Evolutionary conservation across 495 filamentous ascomycete species (phyloP), one percentile per base, ranked within the genome.

Genomic region (Podospora comata): DNA sequence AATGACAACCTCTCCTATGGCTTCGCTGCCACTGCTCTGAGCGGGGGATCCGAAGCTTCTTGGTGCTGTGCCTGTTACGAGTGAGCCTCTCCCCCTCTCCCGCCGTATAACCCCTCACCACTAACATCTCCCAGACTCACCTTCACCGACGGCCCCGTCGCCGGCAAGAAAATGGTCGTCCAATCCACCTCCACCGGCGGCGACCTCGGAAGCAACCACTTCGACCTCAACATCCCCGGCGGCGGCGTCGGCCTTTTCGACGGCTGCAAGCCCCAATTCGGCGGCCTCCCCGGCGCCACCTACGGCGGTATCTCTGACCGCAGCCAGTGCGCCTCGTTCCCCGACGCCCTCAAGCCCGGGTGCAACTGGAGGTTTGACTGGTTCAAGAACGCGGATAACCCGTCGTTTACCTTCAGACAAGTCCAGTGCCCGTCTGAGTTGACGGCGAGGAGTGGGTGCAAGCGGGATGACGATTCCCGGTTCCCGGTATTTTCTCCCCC

Each of bases 121-220:
- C 4, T 58, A 44, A 34, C n/a, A n/a, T 6, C 15, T 26, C 18
- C 26, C 30, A 80, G 79, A 18, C 70, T 79, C 18, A 74, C 71
- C 66, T 80, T 79, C 72, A 79, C 74, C 11, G 77, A 75, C 13
- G 77, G 73, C 32, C 72, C 83, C 5, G 80, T 81, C 19, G 69
- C 77, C 9, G 85, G 86, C 67, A 87, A 88, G 76, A 79, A 79
- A 64, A 84, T 88, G 82, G 80, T 88, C 61, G 83, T 88, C 26
- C 87, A 89, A 72, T 84, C 84, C n/a, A 88, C 86, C 64, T 88
- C 86, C 77, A 88, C 86, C 2, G 86, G 86, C 62, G 82, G 78
- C 30, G 86, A 88, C 66, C 81, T 88, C 5, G 80, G 79, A 55
- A 70, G 60, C 39, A 86, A 86, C 74, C 86, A 88, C 60, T 88